Evolutionary conservation across 2,329 filamentous ascomycete genomes (phyloP).

Genomic region (Beauveria brongniartii): DNA sequence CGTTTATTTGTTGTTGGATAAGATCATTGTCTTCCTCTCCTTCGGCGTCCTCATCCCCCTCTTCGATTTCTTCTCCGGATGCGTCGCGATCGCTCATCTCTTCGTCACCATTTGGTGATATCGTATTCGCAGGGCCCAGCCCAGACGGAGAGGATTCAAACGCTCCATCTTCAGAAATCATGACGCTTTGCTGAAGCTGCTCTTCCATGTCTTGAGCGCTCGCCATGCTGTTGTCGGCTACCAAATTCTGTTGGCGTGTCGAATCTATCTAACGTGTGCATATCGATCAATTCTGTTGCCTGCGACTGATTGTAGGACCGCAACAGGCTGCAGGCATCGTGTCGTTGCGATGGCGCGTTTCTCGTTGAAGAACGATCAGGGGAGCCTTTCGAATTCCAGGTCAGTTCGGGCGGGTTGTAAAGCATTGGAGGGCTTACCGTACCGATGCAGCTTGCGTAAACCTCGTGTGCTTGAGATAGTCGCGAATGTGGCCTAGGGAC

Average conservation of each 20-base stretch:
- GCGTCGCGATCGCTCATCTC: conserved; percentile 32
- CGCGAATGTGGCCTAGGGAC: background rate
- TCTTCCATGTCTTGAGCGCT: conserved; percentile 49
- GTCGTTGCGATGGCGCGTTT: conserved; percentile 11
- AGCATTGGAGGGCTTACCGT: background rate
- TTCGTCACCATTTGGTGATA: conserved; percentile 25
- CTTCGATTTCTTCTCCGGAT: conserved; percentile 30
- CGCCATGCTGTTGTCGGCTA: conserved; percentile 32
- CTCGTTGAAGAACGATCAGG: background rate
- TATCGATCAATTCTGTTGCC: conserved; percentile 20
- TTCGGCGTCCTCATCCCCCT: conserved; percentile 34
- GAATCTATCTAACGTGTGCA: conserved; percentile 18
- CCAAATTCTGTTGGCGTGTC: conserved; percentile 10
- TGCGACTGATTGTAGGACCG: conserved; percentile 16
- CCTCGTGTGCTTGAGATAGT: background rate
- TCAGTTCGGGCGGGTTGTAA: background rate
- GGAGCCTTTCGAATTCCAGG: background rate
- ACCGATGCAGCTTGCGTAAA: conserved; percentile 4
- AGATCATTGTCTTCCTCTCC: conserved; percentile 33
- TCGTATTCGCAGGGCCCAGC: conserved; percentile 13
- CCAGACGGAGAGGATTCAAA: conserved; percentile 21
- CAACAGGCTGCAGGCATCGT: conserved; percentile 6
- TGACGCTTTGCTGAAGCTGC: conserved; percentile 47
- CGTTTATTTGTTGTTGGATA: conserved; percentile 19
- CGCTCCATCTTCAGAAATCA: conserved; percentile 42